These are phyloP conservation scores for Phylloporus gajari DNA, from an alignment of 1,284 basidiomycete genomes.

Conservation along the genomic window DNA sequence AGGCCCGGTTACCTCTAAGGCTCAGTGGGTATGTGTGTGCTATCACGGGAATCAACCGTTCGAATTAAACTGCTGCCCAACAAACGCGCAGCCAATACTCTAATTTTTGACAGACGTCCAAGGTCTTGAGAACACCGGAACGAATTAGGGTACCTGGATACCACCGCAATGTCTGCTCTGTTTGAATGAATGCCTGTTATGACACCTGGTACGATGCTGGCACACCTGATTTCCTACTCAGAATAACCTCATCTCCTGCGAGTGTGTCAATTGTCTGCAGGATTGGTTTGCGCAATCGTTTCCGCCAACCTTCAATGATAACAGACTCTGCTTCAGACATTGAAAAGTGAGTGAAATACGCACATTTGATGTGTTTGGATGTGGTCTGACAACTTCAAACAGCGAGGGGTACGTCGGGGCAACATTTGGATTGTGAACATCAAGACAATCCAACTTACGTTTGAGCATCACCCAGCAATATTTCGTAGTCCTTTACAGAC, in stretches of 20 bases:
- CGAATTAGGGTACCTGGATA: not conserved
- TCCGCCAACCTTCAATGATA: not conserved
- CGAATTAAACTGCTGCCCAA: not conserved
- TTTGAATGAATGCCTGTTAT: conserved; percentile 6
- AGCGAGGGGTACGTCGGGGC: conserved; percentile 4
- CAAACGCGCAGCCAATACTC: not conserved
- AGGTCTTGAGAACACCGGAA: not conserved
- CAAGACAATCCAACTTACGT: not conserved
- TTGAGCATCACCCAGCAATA: not conserved
- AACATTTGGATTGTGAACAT: not conserved
- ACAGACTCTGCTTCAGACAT: not conserved
- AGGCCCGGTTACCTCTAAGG: not conserved
- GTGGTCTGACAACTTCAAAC: not conserved
- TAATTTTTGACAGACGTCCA: not conserved
- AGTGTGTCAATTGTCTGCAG: no score
- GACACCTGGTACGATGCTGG: not conserved
- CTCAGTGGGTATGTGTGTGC: not conserved
- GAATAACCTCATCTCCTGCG: not conserved
- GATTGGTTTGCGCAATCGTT: not conserved
- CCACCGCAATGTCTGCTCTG: conserved; percentile 2
- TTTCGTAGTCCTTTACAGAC: not conserved
- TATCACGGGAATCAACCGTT: not conserved
- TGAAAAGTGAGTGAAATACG: not conserved
- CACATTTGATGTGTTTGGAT: not conserved
- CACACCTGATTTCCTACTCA: conserved; percentile 8